Conservation (phyloP, 202 grass and related monocot genomes). For the Saccharum hybrid region DNA sequence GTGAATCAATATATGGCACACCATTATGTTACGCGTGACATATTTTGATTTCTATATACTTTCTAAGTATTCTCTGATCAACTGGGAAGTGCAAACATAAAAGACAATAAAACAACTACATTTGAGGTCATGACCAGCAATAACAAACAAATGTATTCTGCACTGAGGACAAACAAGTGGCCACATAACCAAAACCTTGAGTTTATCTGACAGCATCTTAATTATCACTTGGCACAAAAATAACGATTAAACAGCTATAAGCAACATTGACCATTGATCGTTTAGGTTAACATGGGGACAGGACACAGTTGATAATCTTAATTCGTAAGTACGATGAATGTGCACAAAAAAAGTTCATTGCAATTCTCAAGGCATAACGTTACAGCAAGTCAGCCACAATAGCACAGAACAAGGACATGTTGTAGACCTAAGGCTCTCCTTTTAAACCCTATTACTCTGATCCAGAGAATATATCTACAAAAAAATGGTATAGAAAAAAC, state of each 20-base stretch:
- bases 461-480: background rate
- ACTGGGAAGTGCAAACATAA: constrained; percentile 32
- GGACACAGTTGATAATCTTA: constrained; percentile 2
- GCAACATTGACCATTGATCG: background rate
- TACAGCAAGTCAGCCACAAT: background rate
- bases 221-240: background rate
- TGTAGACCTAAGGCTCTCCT: background rate
- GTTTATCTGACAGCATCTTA: background rate
- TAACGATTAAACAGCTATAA: background rate
- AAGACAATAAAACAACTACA: background rate
- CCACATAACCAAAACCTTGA: constrained; percentile 13
- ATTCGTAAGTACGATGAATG: background rate
- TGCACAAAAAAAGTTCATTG: background rate
- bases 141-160: background rate
- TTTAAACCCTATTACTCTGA: constrained; percentile 1
- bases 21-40: constrained; percentile 23
- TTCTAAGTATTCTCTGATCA: background rate
- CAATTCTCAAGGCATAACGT: constrained; percentile 3
- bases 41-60: constrained; percentile 1
- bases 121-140: background rate
- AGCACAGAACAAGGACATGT: constrained; percentile 15
- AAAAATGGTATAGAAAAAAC: constrained; percentile 36
- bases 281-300: background rate
- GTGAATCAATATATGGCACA: constrained; percentile 4
- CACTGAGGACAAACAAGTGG: constrained; percentile 17